These are phyloP conservation scores for Acidiella bohemica DNA, from an alignment of 495 filamentous ascomycete genomes.

Conservation along the genomic window DNA sequence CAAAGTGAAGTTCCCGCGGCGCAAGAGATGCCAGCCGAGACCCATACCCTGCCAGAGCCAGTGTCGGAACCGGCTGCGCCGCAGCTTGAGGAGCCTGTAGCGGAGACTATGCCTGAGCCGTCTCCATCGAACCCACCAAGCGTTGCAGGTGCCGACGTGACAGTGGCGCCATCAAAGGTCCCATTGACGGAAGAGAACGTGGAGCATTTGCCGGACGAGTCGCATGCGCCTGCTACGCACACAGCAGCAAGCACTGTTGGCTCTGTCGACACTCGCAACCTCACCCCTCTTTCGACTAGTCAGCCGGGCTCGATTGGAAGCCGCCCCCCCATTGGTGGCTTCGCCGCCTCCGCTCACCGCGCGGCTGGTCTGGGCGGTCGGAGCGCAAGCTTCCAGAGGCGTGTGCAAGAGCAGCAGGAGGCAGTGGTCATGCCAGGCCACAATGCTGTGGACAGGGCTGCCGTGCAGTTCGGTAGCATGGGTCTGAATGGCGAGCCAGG, in stretches of 20 bases:
- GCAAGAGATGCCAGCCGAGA: neutral
- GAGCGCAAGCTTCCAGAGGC: constrained; percentile 63
- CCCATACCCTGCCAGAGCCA: constrained; percentile 1
- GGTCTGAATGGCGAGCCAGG: constrained; percentile 65
- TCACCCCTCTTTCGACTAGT: constrained; percentile 45
- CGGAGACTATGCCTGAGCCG: constrained; percentile 24
- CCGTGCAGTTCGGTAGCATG: constrained; percentile 97
- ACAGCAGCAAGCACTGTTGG: constrained; percentile 90
- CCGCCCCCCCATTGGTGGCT: constrained; percentile 51
- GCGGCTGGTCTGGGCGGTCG: constrained; percentile 48
- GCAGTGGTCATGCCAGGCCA: constrained; percentile 98
- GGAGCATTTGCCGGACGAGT: constrained; percentile 72
- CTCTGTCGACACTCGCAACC: constrained; percentile 55
- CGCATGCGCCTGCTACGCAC: constrained; percentile 56
- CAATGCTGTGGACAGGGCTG: constrained; percentile 80
- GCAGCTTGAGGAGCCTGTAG: constrained; percentile 12
- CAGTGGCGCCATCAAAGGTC: constrained; percentile 55
- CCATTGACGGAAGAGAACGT: constrained; percentile 84
- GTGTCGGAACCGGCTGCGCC: neutral
- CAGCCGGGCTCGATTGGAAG: constrained; percentile 38
- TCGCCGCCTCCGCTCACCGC: constrained; percentile 61
- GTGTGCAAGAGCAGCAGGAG: constrained; percentile 86
- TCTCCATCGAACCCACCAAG: neutral
- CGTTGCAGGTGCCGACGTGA: constrained; percentile 5
- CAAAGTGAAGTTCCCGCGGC: constrained; percentile 4